Base-by-base conservation (phyloP, 1,139 yeast species). In the Trichomonascaceae sp. region DNA sequence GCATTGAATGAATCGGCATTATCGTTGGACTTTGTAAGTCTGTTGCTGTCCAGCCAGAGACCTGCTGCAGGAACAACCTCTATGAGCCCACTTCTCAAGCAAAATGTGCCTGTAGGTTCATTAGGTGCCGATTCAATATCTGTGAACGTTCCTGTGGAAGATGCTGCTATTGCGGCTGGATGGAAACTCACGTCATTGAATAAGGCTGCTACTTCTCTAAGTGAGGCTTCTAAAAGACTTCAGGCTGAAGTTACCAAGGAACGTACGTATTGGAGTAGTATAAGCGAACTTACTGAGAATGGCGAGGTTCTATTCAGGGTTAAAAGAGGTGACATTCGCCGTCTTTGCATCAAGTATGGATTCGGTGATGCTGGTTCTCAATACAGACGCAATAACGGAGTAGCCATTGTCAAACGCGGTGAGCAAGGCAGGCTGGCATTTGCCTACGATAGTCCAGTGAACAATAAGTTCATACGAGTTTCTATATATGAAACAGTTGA, bases 1-100 rank as follows among this genome's bases (percentile, higher is more conserved):
- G 96, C 99, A 0, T 75, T 87, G 63, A 93, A 93, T 66, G 98
- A 93, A 66, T 84, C 96, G 0, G 90, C 96, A 0, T 72, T 93
- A 45, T 84, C 96, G 0, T 74, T 91, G 56, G 99, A 93, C 65
- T 87, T 91, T 62, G 85, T 91, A 1, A 88, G 96, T 1, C 74
- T 93, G 56, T 72, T 95, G 54, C 75, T 93, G 48, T 85, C 96
- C n/a, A 79, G 89, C 15, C 81, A 82, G 12, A 79, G 93, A 58
- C 96, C 96, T 1, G 86, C 87, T 20, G 85, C 93, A 1, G 96
- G 95, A 1, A 79, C 86, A 44, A 78, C 91, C 2, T 87, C 97
- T 3, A 88, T 93, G 82, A 89, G 97, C 0, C 93, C 96, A 0
- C 91, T 85, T 69, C 74, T 93, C 58, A 81, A 83, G 60, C 85